Percentiles rank a stretch among this genome's conserved stretches.
phyloP scores from a whole-genome alignment of 768 basidiomycete genomes.

The Tulasnella sp. region DNA sequence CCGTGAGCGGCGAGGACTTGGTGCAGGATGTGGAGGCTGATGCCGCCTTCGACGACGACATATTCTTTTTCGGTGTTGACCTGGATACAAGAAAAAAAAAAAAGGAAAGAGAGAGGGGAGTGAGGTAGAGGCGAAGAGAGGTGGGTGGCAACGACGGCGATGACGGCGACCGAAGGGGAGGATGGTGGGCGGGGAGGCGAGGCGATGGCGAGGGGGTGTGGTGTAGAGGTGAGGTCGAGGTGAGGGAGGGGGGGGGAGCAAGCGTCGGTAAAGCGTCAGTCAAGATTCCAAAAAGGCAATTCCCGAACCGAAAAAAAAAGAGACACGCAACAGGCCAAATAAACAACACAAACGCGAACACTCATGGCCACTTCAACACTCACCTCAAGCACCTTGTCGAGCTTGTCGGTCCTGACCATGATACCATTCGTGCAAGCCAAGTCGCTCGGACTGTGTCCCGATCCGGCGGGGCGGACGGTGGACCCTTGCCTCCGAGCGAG shows the following conservation, averaged over 20 bases:
- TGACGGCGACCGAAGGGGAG: neutral
- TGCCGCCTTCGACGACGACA: constrained; percentile 71
- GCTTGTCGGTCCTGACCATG: constrained; percentile 73
- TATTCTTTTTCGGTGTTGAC: constrained; percentile 63
- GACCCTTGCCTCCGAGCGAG: constrained; percentile 70
- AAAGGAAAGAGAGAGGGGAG: neutral
- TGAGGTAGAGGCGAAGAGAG: neutral
- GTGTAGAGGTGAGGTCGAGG: neutral
- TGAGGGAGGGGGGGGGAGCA: neutral
- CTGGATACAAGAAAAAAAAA: constrained; percentile 41
- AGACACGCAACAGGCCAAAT: neutral
- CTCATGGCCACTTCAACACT: too few relatives aligned
- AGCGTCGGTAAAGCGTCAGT: constrained; percentile 27
- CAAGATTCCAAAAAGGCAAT: constrained; percentile 26
- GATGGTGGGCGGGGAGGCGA: neutral
- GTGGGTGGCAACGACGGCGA: neutral
- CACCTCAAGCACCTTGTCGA: constrained; percentile 75
- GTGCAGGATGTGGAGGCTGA: constrained; percentile 73
- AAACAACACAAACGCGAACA: neutral
- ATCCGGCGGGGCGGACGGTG: constrained; percentile 74
- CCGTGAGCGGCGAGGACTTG: constrained; percentile 55
- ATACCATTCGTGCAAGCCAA: constrained; percentile 84
- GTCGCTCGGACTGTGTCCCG: constrained; percentile 92
- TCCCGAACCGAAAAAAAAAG: constrained; percentile 3
- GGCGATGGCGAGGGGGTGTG: neutral